Evolutionary conservation across 768 basidiomycete genomes (phyloP), one percentile per base, ranked within the genome.

Genomic region (Mycena pura): DNA sequence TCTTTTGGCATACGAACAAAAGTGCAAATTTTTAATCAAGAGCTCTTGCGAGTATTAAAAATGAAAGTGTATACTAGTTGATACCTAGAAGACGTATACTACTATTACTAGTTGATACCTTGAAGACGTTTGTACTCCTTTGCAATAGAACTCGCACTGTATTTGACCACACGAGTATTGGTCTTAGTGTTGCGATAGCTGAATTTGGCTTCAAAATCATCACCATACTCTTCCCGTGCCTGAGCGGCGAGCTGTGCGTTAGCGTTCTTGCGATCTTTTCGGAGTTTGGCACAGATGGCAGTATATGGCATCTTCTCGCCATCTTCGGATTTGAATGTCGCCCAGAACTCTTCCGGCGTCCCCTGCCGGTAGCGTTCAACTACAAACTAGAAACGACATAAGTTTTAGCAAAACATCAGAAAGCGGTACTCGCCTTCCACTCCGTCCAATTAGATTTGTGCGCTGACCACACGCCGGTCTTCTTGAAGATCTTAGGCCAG

Each of bases 341-440:
- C 44, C 66, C 69, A 68, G 50, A 70, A 70, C 19, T 59, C 43
- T 5, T 53, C 54, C 0, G 58, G 56, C 8, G 63, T 63, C 24
- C 58, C 46, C 14, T 38, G 22, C 17, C 60, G 48, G 31, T 52
- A 71, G 31, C 46, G 46, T 25, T 62, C 60, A n/a, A 69, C 47
- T 21, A 69, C 31, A 43, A 63, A 53, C 64, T 68, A 41, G 27
- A 29, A n/a, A 47, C 17, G 24, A 43, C n/a, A 19, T 36, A n/a
- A 31, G 27, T 36, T 27, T n/a, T 1, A 17, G 13, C 17, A 15
- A 28, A 9, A 24, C 13, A 47, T 41, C 11, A 19, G 50, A 27
- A 39, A 14, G 21, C 7, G 9, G 44, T 22, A 49, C 31, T 3
- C 9, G 60, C 63, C 63, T 64, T 64, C 63, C 63, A 64, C 29